Evolutionary conservation across 2,329 filamentous ascomycete species (phyloP), one percentile per base, ranked within the genome.

Genomic region (Trichoderma koningiopsis): DNA sequence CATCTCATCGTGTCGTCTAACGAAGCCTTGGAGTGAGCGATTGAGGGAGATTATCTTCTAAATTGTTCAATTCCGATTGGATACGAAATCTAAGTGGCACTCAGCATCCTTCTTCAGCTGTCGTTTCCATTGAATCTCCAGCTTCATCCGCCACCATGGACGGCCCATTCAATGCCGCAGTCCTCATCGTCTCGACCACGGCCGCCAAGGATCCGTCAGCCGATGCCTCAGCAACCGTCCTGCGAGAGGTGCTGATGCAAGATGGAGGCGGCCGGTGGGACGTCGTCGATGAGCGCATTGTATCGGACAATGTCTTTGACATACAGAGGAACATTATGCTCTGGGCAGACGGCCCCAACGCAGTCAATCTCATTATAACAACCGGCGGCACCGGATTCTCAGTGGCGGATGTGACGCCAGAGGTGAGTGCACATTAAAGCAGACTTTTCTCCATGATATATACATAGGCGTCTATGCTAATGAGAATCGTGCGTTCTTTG

Each of bases 351-450:
- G 81, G 85, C 13, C 79, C 86, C 5, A 85, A 85, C 59, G 79
- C 84, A 4, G 79, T 90, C 61, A 95, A 97, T 79, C 81, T 98
- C 69, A 87, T 99, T 70, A 80, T 97, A 58, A 95, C 94, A 0
- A 97, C 93, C 7, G 96, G 96, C 27, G 96, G 96, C 2, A 99
- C 96, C 1, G 96, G 96, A 0, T 99, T 99, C 79, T 91, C 96
- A 8, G 84, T 89, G 13, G 88, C 91, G 68, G 96, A 99, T 82
- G 84, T 87, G 53, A 99, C 96, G 0, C 96, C 96, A 2, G 96
- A 98, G 86, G 93, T 94, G 78, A 72, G 72, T 14, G 2, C 6
- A 53, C 35, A 31, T 10, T 2, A 31, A 55, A 8, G 6, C 8
- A 10, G 8, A 1, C 27, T 11, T 27, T 19, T 5, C 11, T 33